Conservation (phyloP, 441 rosid species). For the Gossypium trilobum region DNA sequence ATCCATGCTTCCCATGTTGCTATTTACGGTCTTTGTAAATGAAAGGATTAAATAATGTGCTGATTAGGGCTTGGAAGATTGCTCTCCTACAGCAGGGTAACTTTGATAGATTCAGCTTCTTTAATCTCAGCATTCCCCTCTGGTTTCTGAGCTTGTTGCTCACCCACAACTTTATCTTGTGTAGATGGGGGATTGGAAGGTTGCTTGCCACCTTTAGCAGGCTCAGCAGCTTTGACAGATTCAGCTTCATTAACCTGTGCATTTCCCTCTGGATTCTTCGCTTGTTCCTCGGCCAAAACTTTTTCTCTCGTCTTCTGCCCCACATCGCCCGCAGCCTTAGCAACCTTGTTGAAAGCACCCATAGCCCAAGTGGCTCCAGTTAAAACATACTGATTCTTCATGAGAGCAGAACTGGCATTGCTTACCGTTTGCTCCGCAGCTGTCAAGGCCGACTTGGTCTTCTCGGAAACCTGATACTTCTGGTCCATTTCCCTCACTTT, state of each 20-base stretch:
- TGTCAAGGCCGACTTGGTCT: conserved; percentile 67
- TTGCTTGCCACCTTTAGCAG: conserved; percentile 23
- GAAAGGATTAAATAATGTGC: not conserved
- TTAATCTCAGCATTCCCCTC: not conserved
- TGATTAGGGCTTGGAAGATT: not conserved
- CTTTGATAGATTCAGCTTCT: not conserved
- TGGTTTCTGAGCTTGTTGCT: conserved; percentile 24
- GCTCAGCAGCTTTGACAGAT: conserved; percentile 40
- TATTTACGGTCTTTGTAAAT: not conserved
- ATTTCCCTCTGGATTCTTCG: conserved; percentile 47
- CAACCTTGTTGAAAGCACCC: conserved; percentile 65
- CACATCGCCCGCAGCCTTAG: conserved; percentile 79
- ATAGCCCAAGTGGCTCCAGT: conserved; percentile 66
- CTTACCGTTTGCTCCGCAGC: conserved; percentile 69
- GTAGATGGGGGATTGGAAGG: conserved; percentile 41
- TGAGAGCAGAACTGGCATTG: conserved; percentile 67
- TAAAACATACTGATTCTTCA: conserved; percentile 67
- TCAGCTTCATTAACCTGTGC: conserved; percentile 48
- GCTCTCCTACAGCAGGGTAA: not conserved
- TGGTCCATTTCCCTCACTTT: conserved; percentile 81
- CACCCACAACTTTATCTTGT: too few relatives aligned
- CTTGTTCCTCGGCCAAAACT: conserved; percentile 53
- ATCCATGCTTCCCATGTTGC: not conserved
- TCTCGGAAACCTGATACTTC: conserved; percentile 80
- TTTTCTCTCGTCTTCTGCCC: conserved; percentile 83